Evolutionary conservation across 768 basidiomycete species (phyloP).

Genomic region (Amanita rimosa): DNA sequence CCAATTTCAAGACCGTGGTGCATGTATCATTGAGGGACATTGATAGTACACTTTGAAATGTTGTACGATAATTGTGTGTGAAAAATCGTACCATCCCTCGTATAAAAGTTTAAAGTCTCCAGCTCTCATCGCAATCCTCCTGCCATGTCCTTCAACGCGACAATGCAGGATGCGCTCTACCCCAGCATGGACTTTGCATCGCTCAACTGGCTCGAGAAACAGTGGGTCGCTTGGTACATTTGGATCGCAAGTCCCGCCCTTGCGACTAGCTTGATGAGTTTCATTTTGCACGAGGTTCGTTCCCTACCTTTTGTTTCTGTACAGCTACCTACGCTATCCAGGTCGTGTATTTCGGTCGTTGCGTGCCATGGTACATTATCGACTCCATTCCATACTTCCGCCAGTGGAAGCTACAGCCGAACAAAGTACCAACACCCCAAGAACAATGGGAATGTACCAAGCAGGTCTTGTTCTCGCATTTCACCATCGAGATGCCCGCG

Average conservation of each 20-base stretch:
- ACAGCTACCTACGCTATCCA: constrained; percentile 16
- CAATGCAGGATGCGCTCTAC: constrained; percentile 34
- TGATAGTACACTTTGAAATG: neutral
- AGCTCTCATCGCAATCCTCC: neutral
- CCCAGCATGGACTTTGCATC: constrained; percentile 45
- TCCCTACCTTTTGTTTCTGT: neutral
- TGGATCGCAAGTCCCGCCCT: constrained; percentile 82
- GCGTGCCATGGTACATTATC: constrained; percentile 91
- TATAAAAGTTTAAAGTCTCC: neutral
- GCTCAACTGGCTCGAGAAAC: constrained; percentile 61
- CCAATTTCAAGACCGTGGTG: too few relatives aligned
- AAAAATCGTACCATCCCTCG: neutral
- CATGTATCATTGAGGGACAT: too few relatives aligned
- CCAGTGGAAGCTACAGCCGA: constrained; percentile 87
- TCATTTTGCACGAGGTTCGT: constrained; percentile 87
- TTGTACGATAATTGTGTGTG: neutral
- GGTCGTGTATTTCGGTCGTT: constrained; percentile 96
- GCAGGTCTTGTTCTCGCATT: constrained; percentile 87
- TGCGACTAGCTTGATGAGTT: constrained; percentile 90
- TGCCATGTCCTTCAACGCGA: constrained; percentile 35
- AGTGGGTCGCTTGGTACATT: constrained; percentile 82
- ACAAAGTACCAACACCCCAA: constrained; percentile 63
- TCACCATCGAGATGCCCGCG: constrained; percentile 87
- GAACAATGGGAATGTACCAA: constrained; percentile 98
- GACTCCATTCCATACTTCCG: constrained; percentile 91